These are phyloP conservation scores for Aspergillus egyptiacus DNA, from an alignment of 495 filamentous ascomycete genomes.

Conservation along the genomic window DNA sequence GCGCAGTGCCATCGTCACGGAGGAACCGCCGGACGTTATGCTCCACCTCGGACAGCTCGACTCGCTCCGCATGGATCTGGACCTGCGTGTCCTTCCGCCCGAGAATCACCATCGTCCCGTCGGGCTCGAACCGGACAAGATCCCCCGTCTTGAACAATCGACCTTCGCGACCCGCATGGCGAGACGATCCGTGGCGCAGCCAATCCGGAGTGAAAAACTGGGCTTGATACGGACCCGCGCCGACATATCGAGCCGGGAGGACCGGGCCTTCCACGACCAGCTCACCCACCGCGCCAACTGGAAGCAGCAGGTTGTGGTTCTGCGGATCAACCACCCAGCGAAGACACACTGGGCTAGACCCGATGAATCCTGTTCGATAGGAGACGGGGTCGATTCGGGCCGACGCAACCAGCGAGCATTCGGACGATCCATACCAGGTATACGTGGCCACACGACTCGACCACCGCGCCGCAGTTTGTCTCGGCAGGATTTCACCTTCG, in stretches of 20 bases:
- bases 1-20: too few relatives aligned
- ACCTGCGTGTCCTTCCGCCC: slow-evolving; percentile 1
- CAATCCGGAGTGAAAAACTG: slow-evolving; percentile 18
- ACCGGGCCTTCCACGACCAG: slow-evolving; percentile 39
- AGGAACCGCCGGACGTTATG: neutral
- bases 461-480: neutral
- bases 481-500: neutral
- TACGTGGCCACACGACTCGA: neutral
- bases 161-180: neutral
- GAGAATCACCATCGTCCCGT: slow-evolving; percentile 10
- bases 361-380: slow-evolving; percentile 23
- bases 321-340: slow-evolving; percentile 19
- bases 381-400: neutral
- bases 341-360: slow-evolving; percentile 27
- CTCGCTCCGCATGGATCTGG: neutral
- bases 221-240: slow-evolving; percentile 28
- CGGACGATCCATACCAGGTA: neutral
- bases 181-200: slow-evolving; percentile 22
- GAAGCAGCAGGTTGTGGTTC: slow-evolving; percentile 24
- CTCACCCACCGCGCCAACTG: slow-evolving; percentile 42
- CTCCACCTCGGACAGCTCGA: neutral
- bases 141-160: slow-evolving; percentile 32
- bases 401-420: neutral
- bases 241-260: slow-evolving; percentile 37
- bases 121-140: slow-evolving; percentile 16